Percentiles rank a stretch among this genome's conserved stretches.
Conservation (phyloP, 805 yeast genomes). For the Hanseniaspora pseudoguilliermondii region DNA sequence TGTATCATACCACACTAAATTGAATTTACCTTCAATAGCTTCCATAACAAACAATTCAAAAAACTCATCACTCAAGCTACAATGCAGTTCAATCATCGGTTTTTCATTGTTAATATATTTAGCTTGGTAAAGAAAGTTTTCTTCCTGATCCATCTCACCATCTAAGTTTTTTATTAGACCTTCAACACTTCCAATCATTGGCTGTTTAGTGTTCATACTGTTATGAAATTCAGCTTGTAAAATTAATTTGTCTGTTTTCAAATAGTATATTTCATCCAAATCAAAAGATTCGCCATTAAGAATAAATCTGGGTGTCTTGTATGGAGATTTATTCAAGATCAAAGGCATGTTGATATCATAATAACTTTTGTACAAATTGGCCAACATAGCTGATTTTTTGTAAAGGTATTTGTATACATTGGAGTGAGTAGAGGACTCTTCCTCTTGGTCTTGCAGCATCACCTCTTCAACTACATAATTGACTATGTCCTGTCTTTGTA, state of each 20-base stretch:
- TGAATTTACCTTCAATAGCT: constrained; percentile 10
- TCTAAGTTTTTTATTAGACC: constrained; percentile 54
- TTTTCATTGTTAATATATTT: constrained; percentile 20
- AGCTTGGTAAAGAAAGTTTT: constrained; percentile 58
- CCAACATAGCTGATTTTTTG: neutral
- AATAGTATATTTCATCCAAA: constrained; percentile 62
- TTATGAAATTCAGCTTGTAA: constrained; percentile 14
- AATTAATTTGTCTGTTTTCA: constrained; percentile 40
- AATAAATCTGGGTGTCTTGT: neutral
- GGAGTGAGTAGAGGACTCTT: neutral
- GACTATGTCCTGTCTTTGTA: neutral
- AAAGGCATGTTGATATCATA: constrained; percentile 1
- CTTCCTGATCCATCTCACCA: constrained; percentile 33
- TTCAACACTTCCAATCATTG: constrained; percentile 27
- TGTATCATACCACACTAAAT: constrained; percentile 11
- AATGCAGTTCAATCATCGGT: constrained; percentile 2
- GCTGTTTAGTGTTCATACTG: neutral
- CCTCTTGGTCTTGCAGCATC: neutral
- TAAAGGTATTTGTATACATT: neutral
- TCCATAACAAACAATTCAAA: constrained; percentile 11
- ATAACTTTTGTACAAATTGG: neutral
- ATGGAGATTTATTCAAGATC: constrained; percentile 8
- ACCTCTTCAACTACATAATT: neutral
- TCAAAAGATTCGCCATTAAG: constrained; percentile 4
- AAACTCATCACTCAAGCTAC: neutral